These are phyloP conservation scores for Litsea cubeba DNA, from an alignment of 164 flowering plant genomes.

Conservation along the genomic window DNA sequence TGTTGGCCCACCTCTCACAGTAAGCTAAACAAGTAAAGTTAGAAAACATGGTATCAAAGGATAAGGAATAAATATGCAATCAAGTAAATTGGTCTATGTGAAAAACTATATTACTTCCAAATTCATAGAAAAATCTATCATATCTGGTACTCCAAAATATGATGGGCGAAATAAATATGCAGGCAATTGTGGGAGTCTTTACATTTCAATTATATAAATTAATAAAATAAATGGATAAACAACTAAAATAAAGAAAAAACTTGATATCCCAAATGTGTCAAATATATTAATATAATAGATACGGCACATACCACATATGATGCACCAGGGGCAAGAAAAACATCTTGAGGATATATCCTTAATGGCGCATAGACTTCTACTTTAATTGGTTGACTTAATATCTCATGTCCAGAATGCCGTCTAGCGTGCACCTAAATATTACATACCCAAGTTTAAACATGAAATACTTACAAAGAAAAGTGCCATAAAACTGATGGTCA, in stretches of 20 bases:
- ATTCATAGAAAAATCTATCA: too few species aligned
- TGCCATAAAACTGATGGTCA: not conserved
- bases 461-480: not conserved
- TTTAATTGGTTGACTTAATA: conserved; percentile 55
- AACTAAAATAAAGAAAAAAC: not conserved
- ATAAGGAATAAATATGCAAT: not conserved
- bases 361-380: conserved; percentile 88
- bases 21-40: conserved; percentile 36
- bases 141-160: too few species aligned
- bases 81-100: not conserved
- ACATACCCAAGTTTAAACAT: conserved; percentile 11
- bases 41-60: not conserved
- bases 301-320: conserved; percentile 57
- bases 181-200: too few species aligned
- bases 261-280: not conserved
- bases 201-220: not conserved
- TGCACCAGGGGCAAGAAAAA: conserved; percentile 88
- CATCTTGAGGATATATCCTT: conserved; percentile 52
- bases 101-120: too few species aligned
- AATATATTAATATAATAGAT: not conserved
- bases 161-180: too few species aligned
- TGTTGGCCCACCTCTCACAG: conserved; percentile 78
- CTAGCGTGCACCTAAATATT: conserved; percentile 60
- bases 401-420: conserved; percentile 70
- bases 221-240: too few species aligned